Evolutionary conservation across 1,284 basidiomycete genomes (phyloP), one percentile per base, ranked within the genome.

Genomic region (Irpex sp.): DNA sequence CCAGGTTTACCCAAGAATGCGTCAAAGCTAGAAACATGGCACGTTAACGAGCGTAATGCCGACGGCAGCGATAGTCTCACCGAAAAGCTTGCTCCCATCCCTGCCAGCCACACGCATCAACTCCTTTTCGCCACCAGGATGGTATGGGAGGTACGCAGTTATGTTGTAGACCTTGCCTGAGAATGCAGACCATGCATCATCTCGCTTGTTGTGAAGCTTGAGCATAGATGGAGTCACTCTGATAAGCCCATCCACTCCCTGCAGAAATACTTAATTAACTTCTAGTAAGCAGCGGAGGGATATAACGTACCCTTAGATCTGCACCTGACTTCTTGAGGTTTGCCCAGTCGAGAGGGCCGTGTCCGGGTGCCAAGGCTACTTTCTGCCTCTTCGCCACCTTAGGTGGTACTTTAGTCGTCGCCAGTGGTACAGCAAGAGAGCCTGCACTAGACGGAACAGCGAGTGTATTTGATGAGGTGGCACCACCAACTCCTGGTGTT

Each of bases 161-260:
- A 99, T 91, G 73, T 99, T 98, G 78, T 99, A 99, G 21, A 99
- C 95, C 72, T 93, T 96, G 55, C 95, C 95, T 66, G 90, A 87
- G 75, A 98, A 90, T 0, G 87, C 89, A 5, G 94, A 87, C 96
- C 96, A 99, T 0, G 94, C 95, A 73, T 99, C 95, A 57, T 91
- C 87, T n/a, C 76, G 80, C 45, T 82, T 89, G 65, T 91, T 87
- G 73, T 98, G 96, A 70, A 82, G 76, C 70, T 93, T 93, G 58
- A 99, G 80, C 71, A 94, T 85, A 0, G 89, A 91, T 8, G 91
- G 86, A 4, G 94, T 89, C 59, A 99, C 86, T 36, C 94, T 85
- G 69, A 86, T 73, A 1, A 94, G 72, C 9, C 78, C 77, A 59
- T 87, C 82, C 14, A 87, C 82, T 4, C 89, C 88, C 86, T 89